phyloP scores from a whole-genome alignment of 2,329 filamentous ascomycete genomes.

The Hypoxylon sp. region DNA sequence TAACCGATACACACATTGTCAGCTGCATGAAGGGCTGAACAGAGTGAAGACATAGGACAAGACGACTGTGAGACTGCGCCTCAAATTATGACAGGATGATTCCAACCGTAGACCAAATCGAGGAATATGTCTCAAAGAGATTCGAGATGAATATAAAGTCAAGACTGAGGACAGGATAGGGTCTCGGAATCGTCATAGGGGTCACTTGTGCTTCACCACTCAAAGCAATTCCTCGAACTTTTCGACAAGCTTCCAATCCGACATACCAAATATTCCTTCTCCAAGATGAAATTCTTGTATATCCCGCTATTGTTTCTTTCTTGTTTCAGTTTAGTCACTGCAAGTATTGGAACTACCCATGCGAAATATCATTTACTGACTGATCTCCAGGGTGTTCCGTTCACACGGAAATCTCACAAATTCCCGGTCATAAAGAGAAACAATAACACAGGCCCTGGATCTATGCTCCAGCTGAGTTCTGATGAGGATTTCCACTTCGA shows the following conservation, averaged over 20 bases:
- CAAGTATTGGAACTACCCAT: conserved; percentile 17
- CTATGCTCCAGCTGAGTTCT: conserved; percentile 47
- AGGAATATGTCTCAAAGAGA: background rate
- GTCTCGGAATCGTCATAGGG: background rate
- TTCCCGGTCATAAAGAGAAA: conserved; percentile 23
- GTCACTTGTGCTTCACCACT: background rate
- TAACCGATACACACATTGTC: background rate
- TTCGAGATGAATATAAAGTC: conserved; percentile 14
- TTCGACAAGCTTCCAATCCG: background rate
- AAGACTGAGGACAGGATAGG: background rate
- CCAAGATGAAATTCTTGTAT: conserved; percentile 29
- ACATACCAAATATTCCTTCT: background rate
- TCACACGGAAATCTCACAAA: conserved; percentile 2
- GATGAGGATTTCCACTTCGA: conserved; percentile 51
- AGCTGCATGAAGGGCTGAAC: conserved; percentile 5
- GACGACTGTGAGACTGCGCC: conserved; percentile 4
- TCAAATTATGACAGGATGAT: background rate
- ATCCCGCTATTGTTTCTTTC: conserved; percentile 9
- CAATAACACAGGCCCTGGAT: conserved; percentile 24
- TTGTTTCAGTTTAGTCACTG: conserved; percentile 29
- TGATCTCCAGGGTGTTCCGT: conserved; percentile 9
- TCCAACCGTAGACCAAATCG: background rate
- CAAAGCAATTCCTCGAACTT: background rate
- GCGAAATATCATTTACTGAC: conserved; percentile 13
- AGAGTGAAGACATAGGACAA: background rate